Evolutionary conservation across 139 green algal genomes (phyloP), one percentile per base, ranked within the genome.

Genomic region (Picochlorum sp.): DNA sequence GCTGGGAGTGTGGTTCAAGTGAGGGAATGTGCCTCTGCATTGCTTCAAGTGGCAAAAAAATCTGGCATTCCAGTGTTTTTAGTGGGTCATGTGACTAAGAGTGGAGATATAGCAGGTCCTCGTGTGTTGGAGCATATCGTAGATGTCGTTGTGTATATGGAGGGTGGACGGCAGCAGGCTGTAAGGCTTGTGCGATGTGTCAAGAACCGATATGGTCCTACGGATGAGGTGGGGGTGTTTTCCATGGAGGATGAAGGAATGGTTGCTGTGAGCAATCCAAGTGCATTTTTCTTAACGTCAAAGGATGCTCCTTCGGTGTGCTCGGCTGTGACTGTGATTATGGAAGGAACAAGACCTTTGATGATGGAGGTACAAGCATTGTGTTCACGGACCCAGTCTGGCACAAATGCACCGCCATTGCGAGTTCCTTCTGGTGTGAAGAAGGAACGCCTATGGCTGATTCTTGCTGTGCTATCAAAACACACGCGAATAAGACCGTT

Each of bases 71-170:
- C 90, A 2, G 73, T 95, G 3, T 94, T 97, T 49, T 67, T 95
- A 23, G 81, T 95, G 10, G 83, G 80, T 3, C 83, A 92, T 55
- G 80, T 92, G 44, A 85, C 76, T 54, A 85, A 85, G 67, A 37
- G 41, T 38, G 69, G 88, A 11, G 79, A 89, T 20, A 83, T 97
- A 20, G 89, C 89, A 13, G 92, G 92, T 8, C 93, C 93, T 5
- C 81, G 90, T 16, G 82, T 90, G 41, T 69, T 98, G 69, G 90
- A 96, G 68, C 93, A 98, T 80, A 89, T 98, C 57, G 93, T 98
- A 28, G 89, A 97, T 69, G 79, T 80, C 0, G 92, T 98, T 56
- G 67, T 98, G 62, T 95, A 92, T 62, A 78, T 98, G 70, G 88
- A 98, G 69, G 87, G 84, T 1, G 85, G 86, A 23, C 57, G 73